Conservation (phyloP, 225 moss, liverwort and hornwort species). For the Pseudoscleropodium purum region DNA sequence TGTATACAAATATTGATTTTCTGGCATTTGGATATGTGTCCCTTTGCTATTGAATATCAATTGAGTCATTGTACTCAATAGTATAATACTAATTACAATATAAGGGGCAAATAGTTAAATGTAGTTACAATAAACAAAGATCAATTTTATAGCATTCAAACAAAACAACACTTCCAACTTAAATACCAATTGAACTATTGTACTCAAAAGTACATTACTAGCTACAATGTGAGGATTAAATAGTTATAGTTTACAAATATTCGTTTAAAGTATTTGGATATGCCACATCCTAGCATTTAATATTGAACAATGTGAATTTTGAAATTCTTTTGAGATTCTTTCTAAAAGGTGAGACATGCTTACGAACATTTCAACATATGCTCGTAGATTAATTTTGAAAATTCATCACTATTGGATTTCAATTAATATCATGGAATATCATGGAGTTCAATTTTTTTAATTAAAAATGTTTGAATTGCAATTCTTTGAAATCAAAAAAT, state of each 20-base stretch:
- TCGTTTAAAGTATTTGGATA: no score
- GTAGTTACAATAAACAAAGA: accelerated
- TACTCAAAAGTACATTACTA: neutral
- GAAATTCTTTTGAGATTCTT: no score
- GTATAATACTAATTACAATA: neutral
- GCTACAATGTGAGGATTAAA: accelerated
- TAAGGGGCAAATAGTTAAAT: accelerated
- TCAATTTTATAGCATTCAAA: neutral
- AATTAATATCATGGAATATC: neutral
- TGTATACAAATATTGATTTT: neutral
- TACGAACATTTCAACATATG: neutral
- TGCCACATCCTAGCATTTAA: neutral
- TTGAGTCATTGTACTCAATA: neutral
- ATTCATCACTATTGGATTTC: neutral
- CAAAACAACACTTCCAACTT: no score
- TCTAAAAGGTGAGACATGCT: no score
- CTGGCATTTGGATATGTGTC: neutral
- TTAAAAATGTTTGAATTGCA: no score
- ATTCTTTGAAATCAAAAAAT: neutral
- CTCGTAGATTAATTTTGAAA: neutral
- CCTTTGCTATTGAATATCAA: accelerated
- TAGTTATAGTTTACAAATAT: neutral
- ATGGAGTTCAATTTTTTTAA: neutral
- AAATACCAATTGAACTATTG: neutral
- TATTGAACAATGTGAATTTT: neutral